Conservation (phyloP, 148 eudicot species). For the Fagopyrum homotropicum region DNA sequence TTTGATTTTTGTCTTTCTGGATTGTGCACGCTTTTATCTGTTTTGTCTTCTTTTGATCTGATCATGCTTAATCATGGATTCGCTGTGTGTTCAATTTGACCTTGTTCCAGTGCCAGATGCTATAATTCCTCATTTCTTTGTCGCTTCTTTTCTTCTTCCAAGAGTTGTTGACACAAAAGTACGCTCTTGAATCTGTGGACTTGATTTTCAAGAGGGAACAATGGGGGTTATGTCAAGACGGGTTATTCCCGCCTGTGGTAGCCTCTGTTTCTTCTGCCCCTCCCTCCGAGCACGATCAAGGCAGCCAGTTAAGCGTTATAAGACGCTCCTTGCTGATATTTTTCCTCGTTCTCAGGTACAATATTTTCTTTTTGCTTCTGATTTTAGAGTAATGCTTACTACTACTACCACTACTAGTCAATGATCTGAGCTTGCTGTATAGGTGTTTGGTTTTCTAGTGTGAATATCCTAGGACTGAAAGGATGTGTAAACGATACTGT, state of each 20-base stretch:
- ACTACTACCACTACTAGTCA: not conserved
- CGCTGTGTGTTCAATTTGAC: not conserved
- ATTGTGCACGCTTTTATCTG: not conserved
- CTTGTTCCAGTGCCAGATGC: not conserved
- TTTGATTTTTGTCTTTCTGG: not conserved
- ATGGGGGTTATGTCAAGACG: constrained; percentile 96
- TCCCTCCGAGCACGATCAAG: constrained; percentile 79
- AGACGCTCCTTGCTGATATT: constrained; percentile 70
- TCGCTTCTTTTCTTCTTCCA: not conserved
- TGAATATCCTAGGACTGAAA: not conserved
- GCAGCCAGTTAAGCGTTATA: constrained; percentile 87
- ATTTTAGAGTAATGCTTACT: not conserved
- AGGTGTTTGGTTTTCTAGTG: not conserved
- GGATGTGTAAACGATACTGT: not conserved
- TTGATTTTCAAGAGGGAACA: constrained; percentile 7
- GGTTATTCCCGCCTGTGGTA: constrained; percentile 82
- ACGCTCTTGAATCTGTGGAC: constrained; percentile 4
- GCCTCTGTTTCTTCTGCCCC: constrained; percentile 76
- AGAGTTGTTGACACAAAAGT: not conserved
- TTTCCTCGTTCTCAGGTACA: constrained; percentile 80
- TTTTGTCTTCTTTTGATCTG: not conserved
- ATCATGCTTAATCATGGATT: not conserved
- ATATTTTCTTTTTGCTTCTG: not conserved
- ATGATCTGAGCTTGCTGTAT: not conserved
- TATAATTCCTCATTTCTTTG: not conserved